Evolutionary conservation across 176 grass and related monocot genomes (phyloP), one percentile per base, ranked within the genome.

Genomic region (Bothriochloa decipiens): DNA sequence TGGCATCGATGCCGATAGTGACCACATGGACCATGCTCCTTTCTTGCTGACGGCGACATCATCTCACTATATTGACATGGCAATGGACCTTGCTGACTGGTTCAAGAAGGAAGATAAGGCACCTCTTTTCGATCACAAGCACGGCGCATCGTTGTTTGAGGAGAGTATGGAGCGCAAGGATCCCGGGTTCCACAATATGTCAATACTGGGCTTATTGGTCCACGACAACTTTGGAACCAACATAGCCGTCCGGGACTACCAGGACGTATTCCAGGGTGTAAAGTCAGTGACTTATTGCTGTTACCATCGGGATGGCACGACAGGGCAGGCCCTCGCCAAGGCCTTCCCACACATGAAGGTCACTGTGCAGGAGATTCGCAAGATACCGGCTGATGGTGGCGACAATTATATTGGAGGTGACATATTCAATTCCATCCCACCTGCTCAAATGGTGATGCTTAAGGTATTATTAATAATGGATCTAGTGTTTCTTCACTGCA

Each of bases 341-440:
- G 75, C 83, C 5, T 89, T 81, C 68, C 91, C 91, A 0, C 23
- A 25, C 0, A 39, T 92, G 36, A 75, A 45, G 62, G 73, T 84
- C 83, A 86, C 84, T 0, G 80, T 92, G 0, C 77, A 84, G 43
- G 87, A 87, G 62, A 65, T 92, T 3, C 65, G 27, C 0, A 73
- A 66, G 1, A 76, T 77, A 7, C 77, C 28, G 0, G 10, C 45
- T 17, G 78, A 65, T 8, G 80, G 47, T 9, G 20, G 18, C 0
- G 47, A 90, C 3, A 73, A 88, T 33, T 81, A 73, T 11, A 78
- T 93, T 8, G 81, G 6, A 0, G 91, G 91, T 23, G 73, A 90
- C 60, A 83, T 93, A 73, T 86, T 93, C 45, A 74, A 83, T 8
- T 27, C 41, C 11, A 82, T 93, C 61, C 91, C 91, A 27, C 75